Conservation (phyloP, 768 basidiomycete species). For the Melanogaster broomeanus region DNA sequence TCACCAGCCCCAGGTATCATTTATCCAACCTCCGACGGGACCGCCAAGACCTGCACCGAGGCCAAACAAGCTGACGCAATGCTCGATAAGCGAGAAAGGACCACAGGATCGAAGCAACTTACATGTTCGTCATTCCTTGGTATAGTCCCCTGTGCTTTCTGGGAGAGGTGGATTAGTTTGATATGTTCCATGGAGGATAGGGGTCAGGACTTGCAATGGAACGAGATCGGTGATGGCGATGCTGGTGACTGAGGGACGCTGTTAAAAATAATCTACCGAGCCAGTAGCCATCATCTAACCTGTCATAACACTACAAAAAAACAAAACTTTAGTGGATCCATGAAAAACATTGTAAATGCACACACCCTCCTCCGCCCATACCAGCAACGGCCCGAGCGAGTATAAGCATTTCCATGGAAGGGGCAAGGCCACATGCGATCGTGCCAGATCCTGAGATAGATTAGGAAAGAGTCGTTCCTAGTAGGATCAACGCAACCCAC, state of each 20-base stretch:
- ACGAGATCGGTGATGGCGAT: conserved; percentile 88
- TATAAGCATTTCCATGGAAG: conserved; percentile 83
- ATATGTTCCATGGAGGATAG: conserved; percentile 5
- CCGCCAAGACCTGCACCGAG: conserved; percentile 81
- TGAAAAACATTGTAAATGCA: conserved; percentile 11
- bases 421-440: conserved; percentile 81
- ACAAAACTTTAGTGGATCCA: conserved; percentile 14
- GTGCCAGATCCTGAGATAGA: conserved; percentile 70
- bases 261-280: conserved; percentile 13
- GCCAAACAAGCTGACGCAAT: conserved; percentile 66
- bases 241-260: conserved; percentile 63
- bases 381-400: conserved; percentile 83
- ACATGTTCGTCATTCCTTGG: conserved; percentile 92
- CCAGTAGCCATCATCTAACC: conserved; percentile 41
- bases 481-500: conserved; percentile 40
- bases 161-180: conserved; percentile 2
- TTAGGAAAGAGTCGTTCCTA: conserved; percentile 16
- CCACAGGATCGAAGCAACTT: conserved; percentile 25
- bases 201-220: conserved; percentile 61
- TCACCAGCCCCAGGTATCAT: conserved; percentile 84
- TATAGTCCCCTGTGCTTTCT: conserved; percentile 88
- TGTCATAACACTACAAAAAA: conserved; percentile 72
- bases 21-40: conserved; percentile 82
- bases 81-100: conserved; percentile 9
- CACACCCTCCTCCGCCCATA: conserved; percentile 90